Evolutionary conservation across 2,329 filamentous ascomycete genomes (phyloP).

Genomic region (Aspergillus ustus): DNA sequence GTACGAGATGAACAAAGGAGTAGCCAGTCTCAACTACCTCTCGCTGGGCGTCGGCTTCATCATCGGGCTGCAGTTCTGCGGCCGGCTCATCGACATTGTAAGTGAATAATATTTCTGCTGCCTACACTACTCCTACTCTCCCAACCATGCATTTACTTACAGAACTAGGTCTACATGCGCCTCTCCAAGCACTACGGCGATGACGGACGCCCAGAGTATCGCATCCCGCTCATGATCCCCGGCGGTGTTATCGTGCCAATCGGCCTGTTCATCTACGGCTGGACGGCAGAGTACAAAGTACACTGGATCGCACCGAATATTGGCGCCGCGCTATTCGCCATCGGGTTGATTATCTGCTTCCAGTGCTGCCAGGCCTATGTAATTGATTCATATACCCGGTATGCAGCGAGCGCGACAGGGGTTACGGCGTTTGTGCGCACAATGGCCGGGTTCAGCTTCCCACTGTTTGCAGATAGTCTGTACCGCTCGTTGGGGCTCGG

Average conservation of each 20-base stretch:
- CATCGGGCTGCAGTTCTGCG: constrained; percentile 52
- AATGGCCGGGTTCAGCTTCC: constrained; percentile 40
- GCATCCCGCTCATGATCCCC: constrained; percentile 62
- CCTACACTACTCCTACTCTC: background rate
- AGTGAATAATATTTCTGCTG: background rate
- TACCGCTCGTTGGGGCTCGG: constrained; percentile 34
- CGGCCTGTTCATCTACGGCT: constrained; percentile 63
- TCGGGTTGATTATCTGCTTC: constrained; percentile 46
- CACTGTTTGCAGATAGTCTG: constrained; percentile 40
- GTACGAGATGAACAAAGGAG: constrained; percentile 61
- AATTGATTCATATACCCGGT: constrained; percentile 39
- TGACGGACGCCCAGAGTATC: constrained; percentile 60
- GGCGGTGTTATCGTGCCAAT: constrained; percentile 57
- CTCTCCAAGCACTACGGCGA: constrained; percentile 50
- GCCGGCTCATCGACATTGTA: constrained; percentile 15
- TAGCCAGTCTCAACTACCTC: constrained; percentile 66
- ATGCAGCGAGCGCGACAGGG: constrained; percentile 37
- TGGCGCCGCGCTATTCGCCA: constrained; percentile 53
- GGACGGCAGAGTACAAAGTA: constrained; percentile 53
- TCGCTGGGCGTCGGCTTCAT: constrained; percentile 66
- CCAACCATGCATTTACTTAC: background rate
- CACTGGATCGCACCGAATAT: constrained; percentile 62
- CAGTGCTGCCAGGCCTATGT: constrained; percentile 41
- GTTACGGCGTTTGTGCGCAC: constrained; percentile 34
- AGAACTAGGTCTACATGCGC: constrained; percentile 45